Base-by-base conservation (phyloP, 2,329 filamentous ascomycete genomes). In the Penicillium sp. region DNA sequence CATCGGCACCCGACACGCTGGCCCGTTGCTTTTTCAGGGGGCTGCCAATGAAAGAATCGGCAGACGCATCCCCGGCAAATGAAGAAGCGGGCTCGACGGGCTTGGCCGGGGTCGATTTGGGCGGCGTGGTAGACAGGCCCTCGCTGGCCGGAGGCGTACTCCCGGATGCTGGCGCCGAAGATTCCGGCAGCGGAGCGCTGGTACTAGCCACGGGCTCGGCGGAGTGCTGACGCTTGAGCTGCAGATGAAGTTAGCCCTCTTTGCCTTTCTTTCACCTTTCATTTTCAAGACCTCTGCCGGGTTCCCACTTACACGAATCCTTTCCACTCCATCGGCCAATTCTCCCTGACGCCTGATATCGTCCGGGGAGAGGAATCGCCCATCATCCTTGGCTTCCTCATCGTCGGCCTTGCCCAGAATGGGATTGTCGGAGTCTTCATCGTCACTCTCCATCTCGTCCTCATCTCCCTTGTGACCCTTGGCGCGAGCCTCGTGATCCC, bases 391-490 rank as follows among this genome's bases (percentile, higher is more conserved):
- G 46, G 72, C 69, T 55, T 78, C 77, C 33, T 70, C 69, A 9
- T 84, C 65, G 77, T 88, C 64, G 76, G 88, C 69, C 67, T 86
- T 87, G 55, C 73, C 75, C 27, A 85, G 68, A 43, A 81, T 78
- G 5, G 66, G 63, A 32, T 65, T 86, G 3, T 90, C 86, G 33
- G 43, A 52, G 18, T 85, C 82, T 27, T 88, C 85, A 27, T 84
- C 81, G 32, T 88, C 85, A 52, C 85, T 90, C 58, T 93, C 88
- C 66, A 90, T 88, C 24, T 78, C 80, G 38, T 81, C 83, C 48
- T 80, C 73, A 52, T 43, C 9, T 29, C 70, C 75, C 69, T 83
- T 84, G 65, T 84, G 84, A 49, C 76, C 76, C 61, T 82, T 82
- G 47, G 76, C 60, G 7, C 57, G 60, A 12, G 76, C 70, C 36